Evolutionary conservation across 129 eudicot species (phyloP), one percentile per base, ranked within the genome.

Genomic region (Ambrosia trifida): DNA sequence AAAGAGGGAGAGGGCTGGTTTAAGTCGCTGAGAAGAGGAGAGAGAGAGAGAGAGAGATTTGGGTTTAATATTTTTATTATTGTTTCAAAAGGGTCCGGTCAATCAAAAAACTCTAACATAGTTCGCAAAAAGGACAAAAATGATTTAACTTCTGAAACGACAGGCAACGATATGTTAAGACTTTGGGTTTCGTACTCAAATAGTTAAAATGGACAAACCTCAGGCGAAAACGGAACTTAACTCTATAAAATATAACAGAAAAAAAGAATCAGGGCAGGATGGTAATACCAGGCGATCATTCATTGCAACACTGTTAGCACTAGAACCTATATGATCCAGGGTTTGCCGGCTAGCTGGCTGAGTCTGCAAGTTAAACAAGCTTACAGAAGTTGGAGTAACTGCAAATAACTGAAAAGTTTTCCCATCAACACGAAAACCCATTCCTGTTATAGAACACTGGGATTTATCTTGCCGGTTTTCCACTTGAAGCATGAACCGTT

Each of bases 351-450:
- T 75, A 56, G 90, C 84, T 57, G 97, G 88, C 72, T 90, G 96
- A 74, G 85, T 77, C 63, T 90, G 87, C 75, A 95, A 80, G 85
- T 81, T 86, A 60, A 95, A 95, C 85, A 95, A 86, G 86, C 88
- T 87, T 28, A 95, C 96, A 73, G 97, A 87, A 79, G 84, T 80
- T 64, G 99, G 93, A 66, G 97, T 90, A 58, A 95, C 97, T 17
- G 91, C 99, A 83, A 87, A 95, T 58, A 95, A 82, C 47, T 87
- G 96, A 78, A 85, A 76, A 41, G 87, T 76, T 77, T 83, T 91
- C 47, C 97, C 97, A 76, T 95, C 97, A 63, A 83, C 86, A 49
- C 89, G 85, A 78, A 95, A 95, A 12, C 85, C 99, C 74, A 95
- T 82, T 64, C 99, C 99, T 4, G 86, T 90, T 24, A 95, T 78